Conservation (phyloP, 352 stramenopile species). For the Phytopythium oedochilum region DNA sequence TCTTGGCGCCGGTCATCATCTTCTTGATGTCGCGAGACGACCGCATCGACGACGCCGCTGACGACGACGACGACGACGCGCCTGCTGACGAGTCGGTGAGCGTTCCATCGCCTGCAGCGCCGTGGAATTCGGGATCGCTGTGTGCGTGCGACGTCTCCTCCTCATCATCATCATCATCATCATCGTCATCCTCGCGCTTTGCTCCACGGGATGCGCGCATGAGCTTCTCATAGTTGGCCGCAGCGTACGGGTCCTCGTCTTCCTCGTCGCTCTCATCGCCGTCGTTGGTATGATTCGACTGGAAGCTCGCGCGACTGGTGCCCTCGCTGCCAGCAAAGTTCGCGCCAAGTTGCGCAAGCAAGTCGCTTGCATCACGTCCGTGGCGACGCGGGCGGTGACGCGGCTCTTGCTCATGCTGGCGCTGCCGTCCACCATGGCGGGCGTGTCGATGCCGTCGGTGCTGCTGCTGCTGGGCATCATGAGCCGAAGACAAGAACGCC, state of each 20-base stretch:
- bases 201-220: conserved; percentile 33
- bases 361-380: not conserved
- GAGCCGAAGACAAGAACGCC: conserved; percentile 48
- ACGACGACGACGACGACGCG: not conserved
- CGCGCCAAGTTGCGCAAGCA: not conserved
- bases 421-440: not conserved
- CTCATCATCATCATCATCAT: no score
- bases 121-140: not conserved
- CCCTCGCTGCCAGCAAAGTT: not conserved
- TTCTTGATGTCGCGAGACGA: conserved; percentile 12
- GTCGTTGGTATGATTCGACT: conserved; percentile 5
- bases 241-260: conserved; percentile 42
- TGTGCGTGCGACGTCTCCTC: not conserved
- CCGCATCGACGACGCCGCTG: conserved; percentile 1
- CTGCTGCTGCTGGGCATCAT: conserved; percentile 16
- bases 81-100: conserved; percentile 4
- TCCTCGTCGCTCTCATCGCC: conserved; percentile 13
- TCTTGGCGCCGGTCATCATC: conserved; percentile 26
- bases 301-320: not conserved
- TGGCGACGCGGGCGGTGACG: not conserved
- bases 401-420: not conserved
- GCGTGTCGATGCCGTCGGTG: not conserved
- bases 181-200: no score
- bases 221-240: conserved; percentile 55
- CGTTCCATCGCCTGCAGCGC: conserved; percentile 1